A percentile compares a stretch with the other conserved stretches of the same genome.
Evolutionary conservation across 768 basidiomycete species (phyloP).

Genomic region (Leccinellum rugosiceps): DNA sequence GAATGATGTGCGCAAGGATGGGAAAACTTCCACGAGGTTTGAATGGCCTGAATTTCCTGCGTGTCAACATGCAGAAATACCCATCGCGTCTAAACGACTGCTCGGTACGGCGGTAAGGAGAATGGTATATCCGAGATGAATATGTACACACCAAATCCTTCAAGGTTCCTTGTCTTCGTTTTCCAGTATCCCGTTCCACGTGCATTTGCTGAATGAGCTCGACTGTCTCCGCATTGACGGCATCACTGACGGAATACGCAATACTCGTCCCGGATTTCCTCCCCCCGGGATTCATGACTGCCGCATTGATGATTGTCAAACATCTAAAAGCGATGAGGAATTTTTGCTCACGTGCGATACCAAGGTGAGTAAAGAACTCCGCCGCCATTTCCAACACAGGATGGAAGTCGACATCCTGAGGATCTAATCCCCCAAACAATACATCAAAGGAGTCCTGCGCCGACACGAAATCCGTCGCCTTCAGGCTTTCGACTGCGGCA

Average conservation of each 20-base stretch:
- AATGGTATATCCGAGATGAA: not conserved
- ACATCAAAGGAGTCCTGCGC: not conserved
- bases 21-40: too few relatives aligned
- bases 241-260: not conserved
- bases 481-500: not conserved
- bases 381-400: not conserved
- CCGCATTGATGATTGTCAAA: not conserved
- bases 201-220: not conserved
- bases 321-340: not conserved
- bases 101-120: not conserved
- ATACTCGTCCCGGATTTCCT: not conserved
- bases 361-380: constrained; percentile 1
- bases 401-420: not conserved
- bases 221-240: too few relatives aligned
- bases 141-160: constrained; percentile 3
- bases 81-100: not conserved
- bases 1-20: not conserved
- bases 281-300: not conserved
- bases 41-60: too few relatives aligned
- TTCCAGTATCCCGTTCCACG: not conserved
- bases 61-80: not conserved
- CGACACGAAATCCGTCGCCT: not conserved
- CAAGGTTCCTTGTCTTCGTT: not conserved
- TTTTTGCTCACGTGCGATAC: not conserved
- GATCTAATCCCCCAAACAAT: not conserved